Evolutionary conservation across 2,329 filamentous ascomycete species (phyloP), one percentile per base, ranked within the genome.

Genomic region (Rhynchosporium agropyri): DNA sequence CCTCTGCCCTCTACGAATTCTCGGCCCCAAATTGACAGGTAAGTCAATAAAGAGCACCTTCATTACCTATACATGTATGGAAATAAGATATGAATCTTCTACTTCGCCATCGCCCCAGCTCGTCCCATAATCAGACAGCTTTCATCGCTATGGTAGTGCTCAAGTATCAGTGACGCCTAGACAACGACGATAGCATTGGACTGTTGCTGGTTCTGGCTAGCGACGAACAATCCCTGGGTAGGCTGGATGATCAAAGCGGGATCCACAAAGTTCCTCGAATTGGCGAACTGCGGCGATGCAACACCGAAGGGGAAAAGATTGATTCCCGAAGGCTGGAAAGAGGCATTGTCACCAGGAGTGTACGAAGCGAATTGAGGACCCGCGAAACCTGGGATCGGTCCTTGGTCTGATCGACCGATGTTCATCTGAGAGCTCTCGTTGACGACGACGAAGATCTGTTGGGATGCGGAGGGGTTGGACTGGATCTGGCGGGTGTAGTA

Each of bases 401-500:
- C 49, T 8, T 40, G n/a, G 7, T 38, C 49, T 31, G 58, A 43
- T 33, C 48, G 38, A 31, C 36, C 49, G 58, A 62, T 54, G 40
- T 62, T 66, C 46, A 67, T 62, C 29, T 59, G 43, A 4, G 60
- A 61, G 29, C 51, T 42, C 13, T 62, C 62, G 28, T 50, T 49
- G 58, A 63, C 60, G 12, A 51, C 29, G 28, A 63, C 57, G 51
- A 63, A 63, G 50, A 60, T 45, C 53, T 68, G 62, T 31, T 68
- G 57, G 15, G 58, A 26, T 40, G 53, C 45, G 8, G 50, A 42
- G 28, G 66, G 61, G 50, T 73, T 67, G 63, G 65, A 63, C 58
- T 70, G 62, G 29, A 73, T 54, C 65, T 72, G 68, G 54, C 69
- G 71, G 3, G 65, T 67, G 49, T 71, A 61, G 60, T 69, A 73